Conservation (phyloP, 1,284 basidiomycete species). For the Tylopilus microsporus region DNA sequence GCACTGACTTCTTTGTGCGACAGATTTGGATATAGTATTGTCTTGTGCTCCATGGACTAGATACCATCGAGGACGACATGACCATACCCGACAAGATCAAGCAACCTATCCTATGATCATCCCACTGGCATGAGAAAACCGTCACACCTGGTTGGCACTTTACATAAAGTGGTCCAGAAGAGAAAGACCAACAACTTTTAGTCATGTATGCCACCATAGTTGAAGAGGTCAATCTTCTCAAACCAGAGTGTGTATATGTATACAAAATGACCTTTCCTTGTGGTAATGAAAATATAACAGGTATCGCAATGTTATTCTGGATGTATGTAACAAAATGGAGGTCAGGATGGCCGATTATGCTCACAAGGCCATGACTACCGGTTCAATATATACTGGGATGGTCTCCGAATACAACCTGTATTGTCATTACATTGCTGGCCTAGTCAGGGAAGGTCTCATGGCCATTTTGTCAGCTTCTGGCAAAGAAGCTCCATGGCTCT, state of each 20-base stretch:
- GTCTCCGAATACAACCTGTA: conserved; percentile 92
- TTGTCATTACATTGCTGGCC: conserved; percentile 97
- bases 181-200: conserved; percentile 87
- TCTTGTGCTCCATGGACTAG: conserved; percentile 86
- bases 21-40: conserved; percentile 96
- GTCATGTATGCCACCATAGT: conserved; percentile 84
- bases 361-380: conserved; percentile 71
- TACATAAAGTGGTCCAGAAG: conserved; percentile 75
- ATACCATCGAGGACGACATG: conserved; percentile 99
- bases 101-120: conserved; percentile 79
- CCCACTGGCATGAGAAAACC: conserved; percentile 81
- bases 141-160: conserved; percentile 85
- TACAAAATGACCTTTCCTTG: not conserved
- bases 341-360: conserved; percentile 95
- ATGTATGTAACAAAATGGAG: conserved; percentile 85
- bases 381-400: conserved; percentile 66
- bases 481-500: conserved; percentile 78
- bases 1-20: not conserved
- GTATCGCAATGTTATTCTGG: conserved; percentile 78
- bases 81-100: conserved; percentile 85
- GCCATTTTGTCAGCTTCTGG: conserved; percentile 85
- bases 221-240: conserved; percentile 73
- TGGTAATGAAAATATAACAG: conserved; percentile 37
- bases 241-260: conserved; percentile 49
- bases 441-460: conserved; percentile 95